Base-by-base conservation (phyloP, 495 filamentous ascomycete species). In the Collariella sp. region DNA sequence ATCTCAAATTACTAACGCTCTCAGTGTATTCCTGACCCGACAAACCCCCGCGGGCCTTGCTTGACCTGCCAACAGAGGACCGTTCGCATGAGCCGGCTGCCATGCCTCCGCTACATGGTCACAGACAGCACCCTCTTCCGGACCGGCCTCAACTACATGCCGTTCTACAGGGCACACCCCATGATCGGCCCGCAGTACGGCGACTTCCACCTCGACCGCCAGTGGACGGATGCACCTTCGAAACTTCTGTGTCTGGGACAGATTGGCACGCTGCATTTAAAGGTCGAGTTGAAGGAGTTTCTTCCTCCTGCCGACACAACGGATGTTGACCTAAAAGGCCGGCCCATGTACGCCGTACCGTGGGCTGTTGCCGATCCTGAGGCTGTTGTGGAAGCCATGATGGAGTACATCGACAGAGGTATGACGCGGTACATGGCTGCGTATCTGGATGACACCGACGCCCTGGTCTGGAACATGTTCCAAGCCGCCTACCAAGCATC, bases 81-180 rank as follows among this genome's bases (percentile, higher is more conserved):
- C 2, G 54, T 62, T 13, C 56, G 62, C 3, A 68, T 72, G 62
- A 68, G 61, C 45, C 54, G 64, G 7, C 59, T 72, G 42, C 69
- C 68, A 1, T 72, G 69, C 57, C 65, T 72, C 5, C 61, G 69
- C 15, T 72, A 72, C 57, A 70, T 69, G 62, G 55, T 72, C 19
- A 69, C 68, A 11, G 69, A 72, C 23, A 68, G 66, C 56, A 67
- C 56, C 5, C 57, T 72, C 12, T 69, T 67, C 49, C 60, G 69
- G 5, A 72, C 69, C 13, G 57, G 61, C 19, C 46, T 70, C 26
- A 55, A 64, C 16, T 65, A 67, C 55, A 65, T 69, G 60, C 18
- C 63, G 9, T 69, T 69, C 39, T 69, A 65, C 50, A 38, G 52
- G 18, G 23, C 43, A 5, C 66, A 69, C 44, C 70, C 63, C 4